Evolutionary conservation across 805 yeast species (phyloP), one percentile per base, ranked within the genome.

Genomic region (Candida odintsovae): DNA sequence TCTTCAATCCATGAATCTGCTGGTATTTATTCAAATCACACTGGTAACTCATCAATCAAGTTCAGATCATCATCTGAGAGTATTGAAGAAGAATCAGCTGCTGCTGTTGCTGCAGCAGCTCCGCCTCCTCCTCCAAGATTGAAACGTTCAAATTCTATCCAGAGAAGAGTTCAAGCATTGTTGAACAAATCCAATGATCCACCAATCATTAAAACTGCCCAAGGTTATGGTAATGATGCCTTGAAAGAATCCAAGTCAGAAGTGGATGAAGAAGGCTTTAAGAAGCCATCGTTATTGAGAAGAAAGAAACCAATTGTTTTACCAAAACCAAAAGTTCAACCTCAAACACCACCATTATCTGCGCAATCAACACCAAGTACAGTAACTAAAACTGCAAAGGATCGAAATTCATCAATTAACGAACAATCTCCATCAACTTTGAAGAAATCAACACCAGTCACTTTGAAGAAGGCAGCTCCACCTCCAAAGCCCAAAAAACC

Each of bases 141-240:
- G 26, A 42, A 47, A 12, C 50, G 63, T 21, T 54, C 63, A 1
- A 40, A 53, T 1, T 59, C 64, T 1, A 61, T 61, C 38, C 63
- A 59, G 49, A 58, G 61, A 47, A 48, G 63, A 29, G 59, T 61
- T 6, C 59, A 56, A 43, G 59, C 59, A 4, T 40, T 61, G n/a
- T 41, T 58, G 31, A 55, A 42, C 68, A 71, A 54, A 64, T 61
- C 50, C 63, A 64, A 43, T 66, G 75, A 5, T 39, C 75, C 77
- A 12, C 76, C 76, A 3, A 67, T 76, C 0, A 60, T 66, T 16
- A 82, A 77, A 55, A 81, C 92, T 0, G 96, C 96, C 0, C 64
- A 72, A 6, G 96, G 96, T 0, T 89, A 90, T 63, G 96, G 96
- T 8, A 78, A 79, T 59, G 86, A 76, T 59, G 81, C 90, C 0